Conservation (phyloP, 2,329 filamentous ascomycete species). For the Berkeleyomyces rouxiae region DNA sequence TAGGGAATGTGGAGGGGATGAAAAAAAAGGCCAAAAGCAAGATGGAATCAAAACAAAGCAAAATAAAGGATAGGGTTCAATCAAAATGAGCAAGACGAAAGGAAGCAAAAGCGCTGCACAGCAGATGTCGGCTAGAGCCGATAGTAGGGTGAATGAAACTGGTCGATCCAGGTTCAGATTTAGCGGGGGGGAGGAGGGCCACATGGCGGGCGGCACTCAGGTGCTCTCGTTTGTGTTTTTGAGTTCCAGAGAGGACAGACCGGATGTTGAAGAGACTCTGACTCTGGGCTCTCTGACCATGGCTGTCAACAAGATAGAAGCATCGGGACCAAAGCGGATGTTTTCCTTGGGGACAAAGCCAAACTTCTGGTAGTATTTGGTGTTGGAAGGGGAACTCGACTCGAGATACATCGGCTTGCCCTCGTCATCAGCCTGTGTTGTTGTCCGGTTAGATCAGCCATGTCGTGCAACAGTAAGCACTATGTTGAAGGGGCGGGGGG, state of each 20-base stretch:
- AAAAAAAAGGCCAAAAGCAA: too few relatives aligned
- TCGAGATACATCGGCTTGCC: slow-evolving; percentile 60
- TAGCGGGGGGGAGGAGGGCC: background rate
- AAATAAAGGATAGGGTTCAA: too few relatives aligned
- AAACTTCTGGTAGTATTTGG: slow-evolving; percentile 56
- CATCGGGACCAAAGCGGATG: slow-evolving; percentile 43
- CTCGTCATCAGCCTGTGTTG: slow-evolving; percentile 47
- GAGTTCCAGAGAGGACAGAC: background rate
- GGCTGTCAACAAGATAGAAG: slow-evolving; percentile 50
- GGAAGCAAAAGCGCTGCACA: too few relatives aligned
- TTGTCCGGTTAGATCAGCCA: background rate
- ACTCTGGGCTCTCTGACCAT: slow-evolving; percentile 58
- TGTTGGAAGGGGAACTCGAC: slow-evolving; percentile 53
- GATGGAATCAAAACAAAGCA: too few relatives aligned
- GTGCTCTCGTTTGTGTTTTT: slow-evolving; percentile 7
- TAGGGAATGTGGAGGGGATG: too few relatives aligned
- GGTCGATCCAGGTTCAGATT: too few relatives aligned
- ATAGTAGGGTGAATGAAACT: background rate
- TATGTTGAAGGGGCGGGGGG: background rate
- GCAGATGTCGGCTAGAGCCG: too few relatives aligned
- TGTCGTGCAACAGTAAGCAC: too few relatives aligned
- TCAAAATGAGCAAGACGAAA: too few relatives aligned
- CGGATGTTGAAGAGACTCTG: slow-evolving; percentile 17
- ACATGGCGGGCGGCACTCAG: slow-evolving; percentile 3
- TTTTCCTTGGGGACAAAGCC: slow-evolving; percentile 51